Conservation (phyloP, 306 rosid species). For the Vigna trinervia region DNA sequence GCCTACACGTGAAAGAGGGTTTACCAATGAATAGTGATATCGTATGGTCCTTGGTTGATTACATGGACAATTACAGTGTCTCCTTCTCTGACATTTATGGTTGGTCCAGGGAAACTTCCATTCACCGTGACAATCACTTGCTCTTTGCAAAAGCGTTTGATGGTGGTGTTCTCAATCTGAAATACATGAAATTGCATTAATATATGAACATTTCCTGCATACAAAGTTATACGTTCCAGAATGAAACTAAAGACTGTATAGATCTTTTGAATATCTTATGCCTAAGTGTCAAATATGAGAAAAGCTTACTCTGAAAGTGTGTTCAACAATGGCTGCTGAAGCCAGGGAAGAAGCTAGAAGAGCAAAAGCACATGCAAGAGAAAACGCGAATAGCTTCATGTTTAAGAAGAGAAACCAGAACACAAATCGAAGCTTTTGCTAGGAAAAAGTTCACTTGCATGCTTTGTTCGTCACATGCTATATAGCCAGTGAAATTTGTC, state of each 20-base stretch:
- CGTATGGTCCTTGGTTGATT: slow-evolving; percentile 56
- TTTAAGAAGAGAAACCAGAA: not conserved
- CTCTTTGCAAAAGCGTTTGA: slow-evolving; percentile 47
- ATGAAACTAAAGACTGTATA: too few relatives aligned
- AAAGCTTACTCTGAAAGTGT: not conserved
- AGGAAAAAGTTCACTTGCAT: not conserved
- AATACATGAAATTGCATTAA: not conserved
- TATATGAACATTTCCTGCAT: not conserved
- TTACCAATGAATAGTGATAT: slow-evolving; percentile 65
- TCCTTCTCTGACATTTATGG: slow-evolving; percentile 50
- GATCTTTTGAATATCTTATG: too few relatives aligned
- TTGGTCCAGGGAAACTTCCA: slow-evolving; percentile 58
- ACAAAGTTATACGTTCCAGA: not conserved
- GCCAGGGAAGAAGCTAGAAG: not conserved
- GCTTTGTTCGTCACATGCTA: not conserved
- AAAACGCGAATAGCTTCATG: not conserved
- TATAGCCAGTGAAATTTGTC: not conserved
- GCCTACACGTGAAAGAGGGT: not conserved
- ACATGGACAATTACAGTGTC: slow-evolving; percentile 62
- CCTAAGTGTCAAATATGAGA: not conserved
- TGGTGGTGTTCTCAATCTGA: slow-evolving; percentile 49
- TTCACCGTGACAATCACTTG: slow-evolving; percentile 61
- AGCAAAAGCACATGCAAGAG: not conserved
- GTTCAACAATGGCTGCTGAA: not conserved
- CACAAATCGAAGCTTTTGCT: not conserved